These are phyloP conservation scores for Colletotrichum sp. DNA, from an alignment of 2,329 filamentous ascomycete genomes.

Conservation along the genomic window DNA sequence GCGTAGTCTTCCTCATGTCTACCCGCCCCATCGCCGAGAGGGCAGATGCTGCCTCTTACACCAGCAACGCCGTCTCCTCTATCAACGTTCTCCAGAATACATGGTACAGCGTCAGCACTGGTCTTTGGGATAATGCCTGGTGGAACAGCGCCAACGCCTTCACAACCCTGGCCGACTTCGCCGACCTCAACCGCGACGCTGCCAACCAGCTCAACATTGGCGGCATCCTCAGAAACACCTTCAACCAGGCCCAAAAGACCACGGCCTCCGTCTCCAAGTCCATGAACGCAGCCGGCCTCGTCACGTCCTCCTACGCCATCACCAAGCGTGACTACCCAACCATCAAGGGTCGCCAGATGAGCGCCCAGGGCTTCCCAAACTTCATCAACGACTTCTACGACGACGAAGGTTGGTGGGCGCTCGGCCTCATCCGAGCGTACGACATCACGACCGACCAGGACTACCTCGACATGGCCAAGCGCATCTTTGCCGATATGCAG, in stretches of 20 bases:
- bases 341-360: constrained; percentile 26
- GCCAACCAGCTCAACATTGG: constrained; percentile 43
- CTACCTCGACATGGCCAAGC: constrained; percentile 59
- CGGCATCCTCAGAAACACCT: constrained; percentile 50
- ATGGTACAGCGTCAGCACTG: constrained; percentile 66
- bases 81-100: constrained; percentile 53
- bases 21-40: constrained; percentile 12
- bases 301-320: constrained; percentile 42
- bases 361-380: constrained; percentile 33
- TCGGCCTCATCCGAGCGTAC: constrained; percentile 61
- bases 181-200: constrained; percentile 34
- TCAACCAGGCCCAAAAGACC: constrained; percentile 46
- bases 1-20: constrained; percentile 22
- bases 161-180: constrained; percentile 65
- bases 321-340: constrained; percentile 30
- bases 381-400: constrained; percentile 63
- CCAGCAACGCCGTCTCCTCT: constrained; percentile 34
- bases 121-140: constrained; percentile 72
- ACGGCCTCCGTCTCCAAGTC: constrained; percentile 42
- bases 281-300: constrained; percentile 38
- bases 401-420: constrained; percentile 69
- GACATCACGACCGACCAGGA: constrained; percentile 56
- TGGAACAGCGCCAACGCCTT: constrained; percentile 76
- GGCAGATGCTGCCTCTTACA: constrained; percentile 30
- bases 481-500: constrained; percentile 63